A percentile compares a stretch with the other conserved stretches of the same genome.
These are phyloP conservation scores for Funneliformis mosseae DNA, from an alignment of 192 early-diverging fungal genomes.

Conservation along the genomic window DNA sequence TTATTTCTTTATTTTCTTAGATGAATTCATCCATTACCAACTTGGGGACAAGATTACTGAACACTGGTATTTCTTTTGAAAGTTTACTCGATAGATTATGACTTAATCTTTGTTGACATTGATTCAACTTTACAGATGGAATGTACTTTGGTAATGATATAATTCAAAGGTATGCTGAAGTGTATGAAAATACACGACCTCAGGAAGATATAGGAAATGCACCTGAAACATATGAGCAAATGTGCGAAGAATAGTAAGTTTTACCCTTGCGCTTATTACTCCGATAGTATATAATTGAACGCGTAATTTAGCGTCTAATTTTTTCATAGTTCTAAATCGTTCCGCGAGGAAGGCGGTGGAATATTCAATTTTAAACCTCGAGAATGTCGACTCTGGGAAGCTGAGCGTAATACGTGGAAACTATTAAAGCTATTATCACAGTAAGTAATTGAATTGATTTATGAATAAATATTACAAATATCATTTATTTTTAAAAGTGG, in stretches of 20 bases:
- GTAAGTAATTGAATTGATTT: neutral
- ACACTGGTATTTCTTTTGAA: neutral
- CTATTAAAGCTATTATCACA: neutral
- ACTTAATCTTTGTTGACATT: neutral
- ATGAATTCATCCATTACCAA: neutral
- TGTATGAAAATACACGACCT: neutral
- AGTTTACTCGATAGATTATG: neutral
- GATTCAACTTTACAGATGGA: neutral
- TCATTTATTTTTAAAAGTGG: neutral
- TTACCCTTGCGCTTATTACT: neutral
- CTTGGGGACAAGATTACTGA: neutral
- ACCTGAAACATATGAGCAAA: neutral
- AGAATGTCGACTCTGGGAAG: neutral
- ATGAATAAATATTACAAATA: neutral
- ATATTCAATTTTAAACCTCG: neutral
- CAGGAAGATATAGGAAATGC: neutral
- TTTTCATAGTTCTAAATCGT: neutral
- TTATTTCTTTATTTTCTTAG: neutral
- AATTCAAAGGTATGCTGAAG: constrained; percentile 5
- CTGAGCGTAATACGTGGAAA: constrained; percentile 22
- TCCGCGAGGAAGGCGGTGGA: neutral
- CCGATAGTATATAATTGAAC: neutral
- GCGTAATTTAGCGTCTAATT: neutral
- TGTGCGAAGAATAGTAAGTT: neutral
- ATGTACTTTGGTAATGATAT: neutral